Evolutionary conservation across 1,284 basidiomycete genomes (phyloP).

Genomic region (Ustilago shanxiensis): DNA sequence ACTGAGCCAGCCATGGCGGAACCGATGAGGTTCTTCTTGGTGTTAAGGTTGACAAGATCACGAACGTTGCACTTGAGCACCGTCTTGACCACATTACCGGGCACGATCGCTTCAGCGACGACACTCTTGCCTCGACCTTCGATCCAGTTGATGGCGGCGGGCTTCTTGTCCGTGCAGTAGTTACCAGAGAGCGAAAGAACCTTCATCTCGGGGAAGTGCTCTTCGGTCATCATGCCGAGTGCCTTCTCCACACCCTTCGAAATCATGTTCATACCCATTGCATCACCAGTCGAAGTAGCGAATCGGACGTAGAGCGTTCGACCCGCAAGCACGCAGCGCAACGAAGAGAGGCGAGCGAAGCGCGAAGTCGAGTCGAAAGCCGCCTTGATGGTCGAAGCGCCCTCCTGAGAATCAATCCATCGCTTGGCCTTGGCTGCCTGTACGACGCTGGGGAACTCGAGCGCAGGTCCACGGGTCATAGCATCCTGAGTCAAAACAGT

Average conservation of each 20-base stretch:
- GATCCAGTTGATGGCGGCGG: slow-evolving; percentile 99
- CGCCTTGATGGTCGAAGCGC: slow-evolving; percentile 80
- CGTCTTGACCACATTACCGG: slow-evolving; percentile 85
- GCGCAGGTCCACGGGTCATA: slow-evolving; percentile 98
- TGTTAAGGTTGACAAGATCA: slow-evolving; percentile 90
- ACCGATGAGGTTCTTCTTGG: slow-evolving; percentile 97
- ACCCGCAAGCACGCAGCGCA: slow-evolving; percentile 67
- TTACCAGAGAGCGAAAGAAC: slow-evolving; percentile 95
- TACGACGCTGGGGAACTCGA: slow-evolving; percentile 89
- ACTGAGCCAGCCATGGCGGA: slow-evolving; percentile 97
- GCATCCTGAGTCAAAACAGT: slow-evolving; percentile 93
- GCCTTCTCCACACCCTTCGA: slow-evolving; percentile 80
- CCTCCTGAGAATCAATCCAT: slow-evolving; percentile 89
- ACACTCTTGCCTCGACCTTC: slow-evolving; percentile 98
- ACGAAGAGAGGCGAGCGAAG: slow-evolving; percentile 65
- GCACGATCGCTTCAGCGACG: slow-evolving; percentile 93
- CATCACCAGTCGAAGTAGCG: slow-evolving; percentile 94
- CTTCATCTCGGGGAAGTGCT: slow-evolving; percentile 90
- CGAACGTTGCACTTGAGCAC: slow-evolving; percentile 96
- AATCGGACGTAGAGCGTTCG: slow-evolving; percentile 92
- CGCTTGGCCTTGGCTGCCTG: slow-evolving; percentile 85
- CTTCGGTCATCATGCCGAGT: slow-evolving; percentile 81
- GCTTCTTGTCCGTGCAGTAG: slow-evolving; percentile 99
- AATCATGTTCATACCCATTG: slow-evolving; percentile 99
- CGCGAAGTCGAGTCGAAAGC: slow-evolving; percentile 88